These are phyloP conservation scores for Neofusicoccum umdonicola DNA, from an alignment of 2,329 filamentous ascomycete species.

Conservation along the genomic window DNA sequence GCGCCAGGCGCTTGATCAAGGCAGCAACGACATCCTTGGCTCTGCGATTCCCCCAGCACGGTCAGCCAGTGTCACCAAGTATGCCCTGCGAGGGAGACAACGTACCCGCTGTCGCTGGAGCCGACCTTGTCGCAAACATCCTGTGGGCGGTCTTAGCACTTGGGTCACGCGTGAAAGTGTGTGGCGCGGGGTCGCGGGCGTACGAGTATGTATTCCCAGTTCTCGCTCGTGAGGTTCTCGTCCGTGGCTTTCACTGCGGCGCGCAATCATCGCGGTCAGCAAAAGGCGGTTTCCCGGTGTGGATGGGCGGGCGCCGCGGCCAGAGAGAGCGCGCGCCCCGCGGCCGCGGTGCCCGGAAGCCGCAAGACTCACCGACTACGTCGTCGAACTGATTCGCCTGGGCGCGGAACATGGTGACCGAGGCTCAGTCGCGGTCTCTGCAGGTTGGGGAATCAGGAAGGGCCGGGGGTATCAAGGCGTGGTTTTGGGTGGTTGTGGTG, in stretches of 20 bases:
- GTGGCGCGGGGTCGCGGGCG: constrained; percentile 23
- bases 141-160: constrained; percentile 30
- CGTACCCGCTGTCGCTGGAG: constrained; percentile 47
- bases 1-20: constrained; percentile 86
- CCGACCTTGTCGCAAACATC: constrained; percentile 61
- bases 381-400: constrained; percentile 70
- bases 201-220: constrained; percentile 70
- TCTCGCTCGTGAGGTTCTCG: constrained; percentile 88
- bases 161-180: background rate
- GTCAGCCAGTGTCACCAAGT: background rate
- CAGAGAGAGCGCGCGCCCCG: background rate
- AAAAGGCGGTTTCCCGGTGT: background rate
- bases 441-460: constrained; percentile 2
- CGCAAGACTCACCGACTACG: constrained; percentile 58
- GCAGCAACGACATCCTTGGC: constrained; percentile 84
- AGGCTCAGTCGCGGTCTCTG: background rate
- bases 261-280: constrained; percentile 24
- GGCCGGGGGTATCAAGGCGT: background rate
- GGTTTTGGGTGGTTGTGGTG: background rate
- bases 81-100: background rate
- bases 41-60: constrained; percentile 29
- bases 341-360: constrained; percentile 6
- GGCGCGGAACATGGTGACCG: constrained; percentile 45
- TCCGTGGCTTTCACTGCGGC: constrained; percentile 78
- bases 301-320: background rate